Conservation (phyloP, 208 protist species). For the Crithidia expoeki region DNA sequence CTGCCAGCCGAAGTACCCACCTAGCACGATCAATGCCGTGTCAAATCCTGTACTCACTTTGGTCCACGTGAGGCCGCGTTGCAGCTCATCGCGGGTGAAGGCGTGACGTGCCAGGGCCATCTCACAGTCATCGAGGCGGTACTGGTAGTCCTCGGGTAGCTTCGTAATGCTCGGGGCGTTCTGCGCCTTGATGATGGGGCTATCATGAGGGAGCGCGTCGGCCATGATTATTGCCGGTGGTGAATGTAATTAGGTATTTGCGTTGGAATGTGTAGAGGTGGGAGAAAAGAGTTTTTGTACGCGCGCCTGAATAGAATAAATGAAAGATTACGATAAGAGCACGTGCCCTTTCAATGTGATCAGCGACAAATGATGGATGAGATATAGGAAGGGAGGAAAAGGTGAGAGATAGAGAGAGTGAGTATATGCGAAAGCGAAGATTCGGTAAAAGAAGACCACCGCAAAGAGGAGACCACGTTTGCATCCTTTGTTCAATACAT, state of each 20-base stretch:
- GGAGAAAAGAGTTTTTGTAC: not conserved
- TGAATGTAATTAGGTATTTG: too few species aligned
- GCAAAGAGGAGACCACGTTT: too few species aligned
- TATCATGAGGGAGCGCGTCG: not conserved
- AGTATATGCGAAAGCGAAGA: not conserved
- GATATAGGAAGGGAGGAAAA: too few species aligned
- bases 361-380: too few species aligned
- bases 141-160: slow-evolving; percentile 32
- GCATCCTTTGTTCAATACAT: too few species aligned
- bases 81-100: slow-evolving; percentile 25
- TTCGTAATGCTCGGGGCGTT: not conserved
- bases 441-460: not conserved
- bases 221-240: slow-evolving; percentile 5
- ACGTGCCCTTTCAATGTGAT: not conserved
- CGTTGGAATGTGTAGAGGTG: not conserved
- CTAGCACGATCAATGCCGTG: slow-evolving; percentile 6
- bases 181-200: slow-evolving; percentile 7
- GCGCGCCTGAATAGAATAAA: not conserved
- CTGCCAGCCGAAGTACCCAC: slow-evolving; percentile 12
- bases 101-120: slow-evolving; percentile 26
- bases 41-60: slow-evolving; percentile 21
- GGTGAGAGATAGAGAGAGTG: not conserved
- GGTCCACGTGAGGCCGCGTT: slow-evolving; percentile 20
- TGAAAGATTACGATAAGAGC: not conserved
- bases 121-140: slow-evolving; percentile 39